These are phyloP conservation scores for Solanum tarapatanum DNA, from an alignment of 257 asterid species.

Conservation along the genomic window DNA sequence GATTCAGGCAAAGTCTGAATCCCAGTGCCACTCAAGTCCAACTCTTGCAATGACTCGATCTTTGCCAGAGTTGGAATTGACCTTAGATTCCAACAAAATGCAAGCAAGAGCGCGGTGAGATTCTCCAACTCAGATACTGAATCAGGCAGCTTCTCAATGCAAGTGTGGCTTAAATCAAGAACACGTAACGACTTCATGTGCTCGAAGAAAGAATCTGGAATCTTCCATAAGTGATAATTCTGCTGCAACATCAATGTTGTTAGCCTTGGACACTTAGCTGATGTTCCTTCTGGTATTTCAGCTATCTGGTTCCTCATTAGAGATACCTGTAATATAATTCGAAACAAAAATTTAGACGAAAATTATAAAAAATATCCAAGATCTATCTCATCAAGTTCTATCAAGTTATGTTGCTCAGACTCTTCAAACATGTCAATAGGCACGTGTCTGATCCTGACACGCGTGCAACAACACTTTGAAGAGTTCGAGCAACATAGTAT, in stretches of 20 bases:
- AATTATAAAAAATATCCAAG: background rate
- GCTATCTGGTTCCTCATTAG: constrained; percentile 18
- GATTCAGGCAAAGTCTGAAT: constrained; percentile 16
- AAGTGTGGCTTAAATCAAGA: constrained; percentile 10
- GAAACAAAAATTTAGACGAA: background rate
- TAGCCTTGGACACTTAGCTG: constrained; percentile 16
- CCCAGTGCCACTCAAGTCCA: constrained; percentile 8
- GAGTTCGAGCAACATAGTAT: background rate
- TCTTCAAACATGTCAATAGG: background rate
- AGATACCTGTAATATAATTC: background rate
- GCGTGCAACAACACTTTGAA: background rate
- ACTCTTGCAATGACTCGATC: constrained; percentile 8
- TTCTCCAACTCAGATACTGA: constrained; percentile 15
- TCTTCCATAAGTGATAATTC: constrained; percentile 11
- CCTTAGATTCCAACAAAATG: constrained; percentile 2
- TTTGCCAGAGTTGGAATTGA: constrained; percentile 12
- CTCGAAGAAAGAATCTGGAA: constrained; percentile 18
- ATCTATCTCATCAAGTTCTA: background rate
- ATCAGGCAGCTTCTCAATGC: constrained; percentile 10
- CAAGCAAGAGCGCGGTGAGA: constrained; percentile 13
- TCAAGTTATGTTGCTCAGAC: background rate
- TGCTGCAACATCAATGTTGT: constrained; percentile 15
- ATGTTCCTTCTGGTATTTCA: background rate
- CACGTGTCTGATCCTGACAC: background rate
- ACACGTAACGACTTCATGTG: constrained; percentile 12